phyloP scores from a whole-genome alignment of 257 asterid genomes.

The Solanum sparsipilum region DNA sequence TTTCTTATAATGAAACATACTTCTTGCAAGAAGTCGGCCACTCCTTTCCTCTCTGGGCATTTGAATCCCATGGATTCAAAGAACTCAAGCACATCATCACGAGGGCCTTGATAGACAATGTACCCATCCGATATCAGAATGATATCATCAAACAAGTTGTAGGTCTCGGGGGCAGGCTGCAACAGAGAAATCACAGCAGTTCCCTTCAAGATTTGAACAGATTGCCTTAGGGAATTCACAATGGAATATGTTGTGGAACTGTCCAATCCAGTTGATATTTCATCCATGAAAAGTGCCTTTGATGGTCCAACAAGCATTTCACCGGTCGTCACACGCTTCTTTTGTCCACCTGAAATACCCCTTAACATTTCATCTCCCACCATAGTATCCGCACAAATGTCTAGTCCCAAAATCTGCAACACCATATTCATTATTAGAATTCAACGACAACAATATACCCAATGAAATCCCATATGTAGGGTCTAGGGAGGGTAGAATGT shows the following conservation, averaged over 20 bases:
- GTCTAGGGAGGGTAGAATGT: not conserved
- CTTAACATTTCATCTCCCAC: conserved; percentile 40
- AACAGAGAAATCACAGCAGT: conserved; percentile 33
- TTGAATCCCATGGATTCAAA: conserved; percentile 31
- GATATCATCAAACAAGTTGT: conserved; percentile 29
- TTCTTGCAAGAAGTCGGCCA: conserved; percentile 38
- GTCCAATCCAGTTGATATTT: conserved; percentile 36
- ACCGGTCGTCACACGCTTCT: conserved; percentile 33
- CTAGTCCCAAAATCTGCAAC: conserved; percentile 30
- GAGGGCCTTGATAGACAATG: conserved; percentile 27
- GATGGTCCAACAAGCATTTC: conserved; percentile 37
- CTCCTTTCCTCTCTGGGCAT: conserved; percentile 34
- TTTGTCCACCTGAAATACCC: conserved; percentile 37
- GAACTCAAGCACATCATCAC: conserved; percentile 21
- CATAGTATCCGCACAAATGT: conserved; percentile 29
- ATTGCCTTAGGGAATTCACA: conserved; percentile 27
- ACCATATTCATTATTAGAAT: not conserved
- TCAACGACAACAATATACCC: not conserved
- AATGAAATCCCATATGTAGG: not conserved
- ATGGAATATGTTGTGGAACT: conserved; percentile 34
- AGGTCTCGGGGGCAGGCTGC: conserved; percentile 35
- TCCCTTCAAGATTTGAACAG: conserved; percentile 25
- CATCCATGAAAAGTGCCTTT: conserved; percentile 29
- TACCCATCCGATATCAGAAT: conserved; percentile 25
- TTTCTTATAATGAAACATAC: not conserved